Base-by-base conservation (phyloP, 495 filamentous ascomycete genomes). In the Elasticomyces elasticus region DNA sequence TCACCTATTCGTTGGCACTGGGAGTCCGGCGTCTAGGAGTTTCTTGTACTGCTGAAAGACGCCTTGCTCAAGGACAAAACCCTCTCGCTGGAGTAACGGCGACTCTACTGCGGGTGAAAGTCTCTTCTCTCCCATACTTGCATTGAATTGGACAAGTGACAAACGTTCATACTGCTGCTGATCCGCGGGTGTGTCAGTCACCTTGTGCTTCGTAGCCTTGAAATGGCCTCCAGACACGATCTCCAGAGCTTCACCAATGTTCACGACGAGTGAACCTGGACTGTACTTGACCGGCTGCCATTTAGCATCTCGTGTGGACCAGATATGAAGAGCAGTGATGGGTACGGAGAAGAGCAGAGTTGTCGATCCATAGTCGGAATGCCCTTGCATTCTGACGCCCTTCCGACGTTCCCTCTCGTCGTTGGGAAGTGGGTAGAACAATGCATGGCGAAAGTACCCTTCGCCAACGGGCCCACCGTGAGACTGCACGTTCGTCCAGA, bases 171-270 rank as follows among this genome's bases (percentile, higher is more conserved):
- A 60, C 17, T 67, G 52, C 33, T 64, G 25, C 45, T 75, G 72
- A 56, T 75, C 72, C 0, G 57, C 64, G 3, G 72, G 72, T 65
- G 72, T 60, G 66, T 70, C 52, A 57, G 68, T 45, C 0, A 75
- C 72, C 17, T 68, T 63, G 55, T 75, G 73, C 4, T 67, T 63
- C 40, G 73, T 75, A 22, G 73, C 71, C 62, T 72, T 73, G 57
- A 75, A 75, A 41, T 73, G 73, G 1, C 73, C 73, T 28, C 73
- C 73, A 9, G 73, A 72, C 5, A 76, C 62, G 48, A 74, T 70
- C 62, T 74, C 72, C 9, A 74, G 51, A 4, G 70, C 69, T 45
- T 76, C 71, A 15, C 73, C 73, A 44, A 76, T 68, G 54, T 76
- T 76, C 48, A 74, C 41, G 2, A 76, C 71, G 17, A 74, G 63